A percentile compares a stretch with the other conserved stretches of the same genome.
These are phyloP conservation scores for Narthecium ossifragum DNA, from an alignment of 106 monocot species.

Conservation along the genomic window DNA sequence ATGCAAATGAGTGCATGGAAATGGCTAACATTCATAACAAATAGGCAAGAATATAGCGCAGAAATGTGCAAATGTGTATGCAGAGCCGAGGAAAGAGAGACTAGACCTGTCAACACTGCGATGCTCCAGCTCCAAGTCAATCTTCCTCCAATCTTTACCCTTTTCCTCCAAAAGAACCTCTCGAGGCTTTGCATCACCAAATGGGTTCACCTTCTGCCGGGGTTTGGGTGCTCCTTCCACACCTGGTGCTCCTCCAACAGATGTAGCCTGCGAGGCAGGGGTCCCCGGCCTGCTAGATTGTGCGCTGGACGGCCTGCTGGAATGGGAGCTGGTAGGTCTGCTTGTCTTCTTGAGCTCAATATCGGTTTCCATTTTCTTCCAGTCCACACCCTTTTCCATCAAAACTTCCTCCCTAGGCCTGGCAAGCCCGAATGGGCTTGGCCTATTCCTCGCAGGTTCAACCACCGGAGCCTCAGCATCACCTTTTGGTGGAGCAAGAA, in stretches of 20 bases:
- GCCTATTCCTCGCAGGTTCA: conserved; percentile 21
- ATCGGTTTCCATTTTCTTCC: conserved; percentile 74
- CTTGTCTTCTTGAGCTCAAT: conserved; percentile 43
- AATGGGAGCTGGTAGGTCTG: conserved; percentile 71
- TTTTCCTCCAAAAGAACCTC: conserved; percentile 68
- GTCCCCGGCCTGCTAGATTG: conserved; percentile 70
- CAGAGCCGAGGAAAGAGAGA: neutral
- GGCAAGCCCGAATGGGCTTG: conserved; percentile 76
- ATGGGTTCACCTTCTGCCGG: conserved; percentile 71
- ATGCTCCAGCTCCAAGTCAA: conserved; percentile 85
- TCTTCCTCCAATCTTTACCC: conserved; percentile 91
- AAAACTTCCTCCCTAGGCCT: conserved; percentile 86
- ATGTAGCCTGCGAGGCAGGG: conserved; percentile 35
- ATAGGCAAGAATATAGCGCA: too few species aligned
- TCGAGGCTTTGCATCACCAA: conserved; percentile 90
- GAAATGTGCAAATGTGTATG: too few species aligned
- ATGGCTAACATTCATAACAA: too few species aligned
- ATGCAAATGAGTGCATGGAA: too few species aligned
- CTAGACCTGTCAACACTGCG: conserved; percentile 60
- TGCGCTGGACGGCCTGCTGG: conserved; percentile 78
- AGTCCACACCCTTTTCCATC: conserved; percentile 86
- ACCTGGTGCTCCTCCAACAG: too few species aligned
- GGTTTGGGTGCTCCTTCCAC: conserved; percentile 18
- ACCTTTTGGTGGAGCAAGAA: conserved; percentile 62
- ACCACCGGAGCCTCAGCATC: conserved; percentile 4